phyloP scores from a whole-genome alignment of 768 basidiomycete genomes.

The Psilocybe subaeruginosa region DNA sequence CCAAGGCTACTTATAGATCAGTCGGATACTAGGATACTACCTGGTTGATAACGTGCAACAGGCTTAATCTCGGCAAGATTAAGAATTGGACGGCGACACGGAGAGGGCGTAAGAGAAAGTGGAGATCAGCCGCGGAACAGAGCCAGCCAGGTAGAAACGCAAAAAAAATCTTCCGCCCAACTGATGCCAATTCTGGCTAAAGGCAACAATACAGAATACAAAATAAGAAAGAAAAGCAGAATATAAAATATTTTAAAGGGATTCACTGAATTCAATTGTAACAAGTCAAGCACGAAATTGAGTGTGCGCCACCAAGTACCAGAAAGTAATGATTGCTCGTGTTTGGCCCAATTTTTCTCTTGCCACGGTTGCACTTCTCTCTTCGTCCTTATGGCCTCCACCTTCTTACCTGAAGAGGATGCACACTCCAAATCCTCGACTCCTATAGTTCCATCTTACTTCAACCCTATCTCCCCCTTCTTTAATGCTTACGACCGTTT shows the following conservation, averaged over 20 bases:
- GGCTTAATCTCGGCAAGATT: constrained; percentile 10
- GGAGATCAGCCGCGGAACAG: constrained; percentile 3
- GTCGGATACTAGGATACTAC: constrained; percentile 4
- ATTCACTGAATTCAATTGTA: background rate
- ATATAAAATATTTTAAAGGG: background rate
- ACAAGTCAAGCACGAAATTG: background rate
- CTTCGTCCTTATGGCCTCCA: constrained; percentile 45
- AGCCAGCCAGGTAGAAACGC: background rate
- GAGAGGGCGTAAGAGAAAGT: constrained; percentile 5
- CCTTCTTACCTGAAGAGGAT: constrained; percentile 44
- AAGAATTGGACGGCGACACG: constrained; percentile 6
- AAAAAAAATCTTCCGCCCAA: constrained; percentile 1
- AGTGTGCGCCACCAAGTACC: background rate
- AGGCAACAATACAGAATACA: background rate
- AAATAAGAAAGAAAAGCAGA: background rate
- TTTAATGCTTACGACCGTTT: constrained; percentile 72
- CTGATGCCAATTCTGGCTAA: background rate
- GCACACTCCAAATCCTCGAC: constrained; percentile 37
- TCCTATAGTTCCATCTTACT: constrained; percentile 38
- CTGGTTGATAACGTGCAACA: background rate
- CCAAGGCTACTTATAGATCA: background rate
- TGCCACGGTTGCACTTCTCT: constrained; percentile 32
- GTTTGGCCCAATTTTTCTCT: constrained; percentile 42
- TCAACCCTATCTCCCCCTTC: constrained; percentile 59
- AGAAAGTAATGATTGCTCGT: constrained; percentile 29